Conservation (phyloP, 2,329 filamentous ascomycete species). For the Botrytis byssoidea region DNA sequence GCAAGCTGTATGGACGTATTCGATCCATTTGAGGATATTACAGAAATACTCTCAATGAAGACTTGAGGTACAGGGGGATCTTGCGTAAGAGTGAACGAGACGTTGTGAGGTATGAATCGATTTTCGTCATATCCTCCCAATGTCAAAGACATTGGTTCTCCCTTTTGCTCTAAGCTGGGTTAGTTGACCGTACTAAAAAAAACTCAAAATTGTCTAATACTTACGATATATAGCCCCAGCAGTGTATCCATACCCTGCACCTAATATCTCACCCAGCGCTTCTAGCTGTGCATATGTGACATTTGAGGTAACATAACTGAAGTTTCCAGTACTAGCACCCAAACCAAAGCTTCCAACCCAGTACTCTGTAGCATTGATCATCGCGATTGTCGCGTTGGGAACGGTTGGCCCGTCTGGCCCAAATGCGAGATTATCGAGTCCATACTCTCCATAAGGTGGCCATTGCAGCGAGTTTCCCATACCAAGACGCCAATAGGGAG, state of each 20-base stretch:
- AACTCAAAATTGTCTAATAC: conserved; percentile 31
- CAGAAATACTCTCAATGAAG: conserved; percentile 32
- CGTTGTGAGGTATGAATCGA: conserved; percentile 60
- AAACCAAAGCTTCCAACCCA: conserved; percentile 57
- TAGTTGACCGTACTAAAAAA: conserved; percentile 23
- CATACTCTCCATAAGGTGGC: conserved; percentile 56
- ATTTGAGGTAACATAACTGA: conserved; percentile 45
- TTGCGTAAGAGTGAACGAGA: conserved; percentile 56
- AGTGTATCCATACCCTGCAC: conserved; percentile 69
- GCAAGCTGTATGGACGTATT: conserved; percentile 43
- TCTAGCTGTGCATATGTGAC: not conserved
- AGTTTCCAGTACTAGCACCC: conserved; percentile 54
- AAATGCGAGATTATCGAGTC: conserved; percentile 46
- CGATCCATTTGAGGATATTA: conserved; percentile 38
- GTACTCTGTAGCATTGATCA: conserved; percentile 54
- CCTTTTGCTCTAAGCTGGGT: conserved; percentile 42
- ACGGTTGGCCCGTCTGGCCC: conserved; percentile 40
- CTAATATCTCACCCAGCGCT: conserved; percentile 54
- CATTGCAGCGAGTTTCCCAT: not conserved
- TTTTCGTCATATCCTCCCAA: conserved; percentile 69
- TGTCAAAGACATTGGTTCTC: conserved; percentile 57
- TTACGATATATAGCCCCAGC: conserved; percentile 71
- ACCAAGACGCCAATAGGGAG: conserved; percentile 43
- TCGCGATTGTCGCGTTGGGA: conserved; percentile 43
- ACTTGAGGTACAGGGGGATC: conserved; percentile 46